Conservation (phyloP, 179 eudicot species). For the Beta macrorhiza region DNA sequence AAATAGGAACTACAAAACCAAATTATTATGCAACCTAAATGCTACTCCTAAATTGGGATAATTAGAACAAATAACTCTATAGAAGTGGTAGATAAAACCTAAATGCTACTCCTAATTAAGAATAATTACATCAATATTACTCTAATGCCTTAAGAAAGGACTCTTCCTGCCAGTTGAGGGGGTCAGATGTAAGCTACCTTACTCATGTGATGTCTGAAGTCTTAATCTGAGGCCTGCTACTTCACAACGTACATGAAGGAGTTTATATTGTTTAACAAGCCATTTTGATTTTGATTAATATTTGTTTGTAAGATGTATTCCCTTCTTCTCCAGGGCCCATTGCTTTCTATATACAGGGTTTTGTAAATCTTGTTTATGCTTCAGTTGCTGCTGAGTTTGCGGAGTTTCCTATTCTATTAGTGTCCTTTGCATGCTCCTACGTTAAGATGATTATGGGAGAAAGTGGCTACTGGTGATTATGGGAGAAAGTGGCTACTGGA, state of each 20-base stretch:
- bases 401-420: neutral
- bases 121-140: neutral
- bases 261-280: neutral
- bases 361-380: neutral
- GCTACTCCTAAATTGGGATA: no score
- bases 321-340: neutral
- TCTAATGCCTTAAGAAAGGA: neutral
- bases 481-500: neutral
- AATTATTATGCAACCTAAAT: neutral
- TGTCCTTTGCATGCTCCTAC: neutral
- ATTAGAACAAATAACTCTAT: no score
- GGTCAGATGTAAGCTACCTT: neutral
- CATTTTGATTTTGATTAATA: neutral
- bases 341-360: neutral
- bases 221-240: neutral
- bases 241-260: neutral
- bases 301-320: neutral
- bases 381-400: neutral
- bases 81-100: no score
- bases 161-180: neutral
- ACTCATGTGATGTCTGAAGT: neutral
- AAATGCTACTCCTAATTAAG: no score
- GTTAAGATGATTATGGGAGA: neutral
- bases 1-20: neutral
- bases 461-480: neutral